Evolutionary conservation across 140 eudicot genomes (phyloP), one percentile per base, ranked within the genome.

Genomic region (Flaveria floridana): DNA sequence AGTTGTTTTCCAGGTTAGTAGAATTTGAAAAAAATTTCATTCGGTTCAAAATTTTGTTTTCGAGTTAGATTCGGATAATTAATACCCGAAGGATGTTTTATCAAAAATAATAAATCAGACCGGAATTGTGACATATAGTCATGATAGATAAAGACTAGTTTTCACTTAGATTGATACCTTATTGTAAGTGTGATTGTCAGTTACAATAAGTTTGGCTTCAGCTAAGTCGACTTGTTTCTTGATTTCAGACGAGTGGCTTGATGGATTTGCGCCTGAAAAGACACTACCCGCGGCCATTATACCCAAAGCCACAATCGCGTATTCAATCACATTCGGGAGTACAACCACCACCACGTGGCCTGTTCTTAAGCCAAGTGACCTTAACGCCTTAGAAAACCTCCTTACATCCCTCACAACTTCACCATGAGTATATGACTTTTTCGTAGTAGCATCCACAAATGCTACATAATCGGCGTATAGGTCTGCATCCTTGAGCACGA

Each of bases 211-310:
- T 88, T 83, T 90, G 4, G 97, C 97, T 71, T 88, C 99, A n/a
- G 99, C 95, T 30, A 87, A 81, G 42, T 90, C 96, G 0, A 83
- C 95, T 81, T 94, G 97, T 73, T 88, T 94, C 83, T 81, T 85
- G 66, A 90, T 87, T 53, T 94, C 99, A 4, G 88, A 85, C 23
- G 84, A 71, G 72, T 88, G 96, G 23, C 86, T 79, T 0, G 80
- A 76, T 0, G 99, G 99, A 81, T 94, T 94, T 0, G 90, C 91
- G 15, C 97, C 97, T 6, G 99, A 94, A 76, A 94, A 89, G 6
- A 94, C 85, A 5, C 96, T 94, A 16, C 99, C 95, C 16, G 97
- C 96, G 0, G 89, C 87, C 99, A 94, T 94, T 53, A 94, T 90
- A 4, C 99, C 99, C 0, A 94, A 84, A 34, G 99, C 99, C 51